Evolutionary conservation across 176 grass and related monocot species (phyloP).

Genomic region (Oryza coarctata): DNA sequence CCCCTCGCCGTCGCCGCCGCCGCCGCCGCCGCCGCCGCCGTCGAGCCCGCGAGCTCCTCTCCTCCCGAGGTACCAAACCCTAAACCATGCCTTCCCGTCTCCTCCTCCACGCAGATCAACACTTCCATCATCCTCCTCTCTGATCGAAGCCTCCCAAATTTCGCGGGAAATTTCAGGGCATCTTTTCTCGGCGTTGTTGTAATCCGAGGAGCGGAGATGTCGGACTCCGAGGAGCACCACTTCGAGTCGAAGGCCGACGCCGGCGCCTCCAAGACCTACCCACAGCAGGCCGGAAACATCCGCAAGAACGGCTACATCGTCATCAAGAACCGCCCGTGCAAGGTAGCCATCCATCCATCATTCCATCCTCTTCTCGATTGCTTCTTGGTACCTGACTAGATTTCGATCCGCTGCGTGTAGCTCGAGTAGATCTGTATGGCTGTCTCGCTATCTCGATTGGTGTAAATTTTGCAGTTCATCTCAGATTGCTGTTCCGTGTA

Average conservation of each 20-base stretch:
- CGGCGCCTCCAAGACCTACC: constrained; percentile 41
- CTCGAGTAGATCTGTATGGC: not conserved
- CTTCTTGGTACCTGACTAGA: not conserved
- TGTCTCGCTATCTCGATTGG: not conserved
- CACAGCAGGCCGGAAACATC: constrained; percentile 39
- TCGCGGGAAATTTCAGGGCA: not conserved
- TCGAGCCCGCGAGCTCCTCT: not conserved
- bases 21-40: not conserved
- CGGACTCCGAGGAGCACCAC: constrained; percentile 36
- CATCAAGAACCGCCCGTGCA: constrained; percentile 41
- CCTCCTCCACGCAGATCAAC: not conserved
- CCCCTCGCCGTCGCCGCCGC: not conserved
- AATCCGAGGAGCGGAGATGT: constrained; percentile 22
- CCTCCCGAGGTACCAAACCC: constrained; percentile 16
- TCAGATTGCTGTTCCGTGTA: not conserved
- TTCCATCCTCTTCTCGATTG: not conserved
- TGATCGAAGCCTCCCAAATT: not conserved
- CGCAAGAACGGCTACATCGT: constrained; percentile 31
- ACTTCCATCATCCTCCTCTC: not conserved
- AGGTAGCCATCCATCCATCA: not conserved
- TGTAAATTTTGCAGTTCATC: not conserved
- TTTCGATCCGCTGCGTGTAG: not conserved
- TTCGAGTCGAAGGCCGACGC: constrained; percentile 44
- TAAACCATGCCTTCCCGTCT: not conserved
- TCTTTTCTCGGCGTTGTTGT: not conserved